Percentiles rank a stretch among this genome's conserved stretches.
Conservation (phyloP, 2,329 filamentous ascomycete species). For the Bertia moriformis region DNA sequence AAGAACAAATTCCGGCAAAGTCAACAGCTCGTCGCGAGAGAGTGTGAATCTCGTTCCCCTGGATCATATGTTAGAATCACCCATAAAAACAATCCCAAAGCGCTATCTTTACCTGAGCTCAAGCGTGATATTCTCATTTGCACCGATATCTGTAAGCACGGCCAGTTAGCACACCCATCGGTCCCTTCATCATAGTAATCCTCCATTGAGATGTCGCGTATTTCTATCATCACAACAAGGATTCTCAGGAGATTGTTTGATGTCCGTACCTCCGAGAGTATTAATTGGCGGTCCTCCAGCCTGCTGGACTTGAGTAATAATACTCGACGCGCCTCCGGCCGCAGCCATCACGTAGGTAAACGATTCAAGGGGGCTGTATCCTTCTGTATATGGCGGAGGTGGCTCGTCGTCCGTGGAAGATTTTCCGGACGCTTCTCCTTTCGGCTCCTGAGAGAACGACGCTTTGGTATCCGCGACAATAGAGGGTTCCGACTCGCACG, state of each 20-base stretch:
- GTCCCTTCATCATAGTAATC: too few species aligned
- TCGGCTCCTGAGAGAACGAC: slow-evolving; percentile 74
- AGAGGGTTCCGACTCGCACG: slow-evolving; percentile 13
- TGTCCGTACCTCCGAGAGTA: slow-evolving; percentile 61
- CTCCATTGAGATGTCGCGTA: too few species aligned
- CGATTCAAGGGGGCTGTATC: slow-evolving; percentile 75
- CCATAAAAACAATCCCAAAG: slow-evolving; percentile 1
- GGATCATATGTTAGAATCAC: slow-evolving; percentile 13
- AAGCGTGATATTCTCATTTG: slow-evolving; percentile 87
- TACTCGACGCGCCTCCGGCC: slow-evolving; percentile 90
- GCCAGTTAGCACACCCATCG: background rate
- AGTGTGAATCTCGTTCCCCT: slow-evolving; percentile 89
- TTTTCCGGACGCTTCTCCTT: slow-evolving; percentile 62
- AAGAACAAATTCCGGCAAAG: slow-evolving; percentile 89
- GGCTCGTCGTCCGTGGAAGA: slow-evolving; percentile 71
- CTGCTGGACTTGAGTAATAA: slow-evolving; percentile 98
- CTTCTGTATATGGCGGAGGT: slow-evolving; percentile 90
- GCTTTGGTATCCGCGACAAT: slow-evolving; percentile 65
- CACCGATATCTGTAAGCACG: slow-evolving; percentile 50
- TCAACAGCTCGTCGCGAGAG: slow-evolving; percentile 86
- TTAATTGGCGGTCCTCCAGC: slow-evolving; percentile 70
- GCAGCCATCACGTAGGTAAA: slow-evolving; percentile 97
- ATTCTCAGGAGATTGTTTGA: too few species aligned
- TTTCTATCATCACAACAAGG: too few species aligned
- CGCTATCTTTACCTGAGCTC: slow-evolving; percentile 62